Evolutionary conservation across 495 filamentous ascomycete species (phyloP).

Genomic region (Clohesyomyces aquaticus): DNA sequence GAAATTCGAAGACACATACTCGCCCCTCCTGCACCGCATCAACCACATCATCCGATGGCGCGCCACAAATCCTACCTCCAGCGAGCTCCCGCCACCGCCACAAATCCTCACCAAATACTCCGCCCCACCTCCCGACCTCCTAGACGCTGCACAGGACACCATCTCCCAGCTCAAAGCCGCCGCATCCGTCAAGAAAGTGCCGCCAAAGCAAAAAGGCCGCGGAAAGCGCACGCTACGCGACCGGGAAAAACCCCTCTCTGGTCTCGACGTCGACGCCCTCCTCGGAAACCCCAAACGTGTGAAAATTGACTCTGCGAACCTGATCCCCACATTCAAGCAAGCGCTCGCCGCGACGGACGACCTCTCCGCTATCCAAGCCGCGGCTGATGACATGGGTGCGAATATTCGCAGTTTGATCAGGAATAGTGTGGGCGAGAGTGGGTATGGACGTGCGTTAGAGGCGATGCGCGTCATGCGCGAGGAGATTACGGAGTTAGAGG

Average conservation of each 20-base stretch:
- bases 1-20: constrained; percentile 80
- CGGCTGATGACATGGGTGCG: constrained; percentile 70
- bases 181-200: constrained; percentile 89
- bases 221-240: constrained; percentile 71
- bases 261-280: constrained; percentile 81
- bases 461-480: constrained; percentile 76
- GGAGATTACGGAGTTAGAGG: constrained; percentile 74
- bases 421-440: constrained; percentile 72
- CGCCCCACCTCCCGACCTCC: constrained; percentile 68
- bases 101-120: constrained; percentile 75
- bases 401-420: constrained; percentile 72
- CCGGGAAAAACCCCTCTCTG: constrained; percentile 81
- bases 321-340: constrained; percentile 92
- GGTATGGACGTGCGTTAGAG: constrained; percentile 77
- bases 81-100: constrained; percentile 67
- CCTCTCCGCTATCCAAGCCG: constrained; percentile 64
- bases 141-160: constrained; percentile 56
- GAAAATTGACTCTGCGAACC: constrained; percentile 76
- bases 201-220: constrained; percentile 74
- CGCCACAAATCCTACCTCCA: constrained; percentile 65
- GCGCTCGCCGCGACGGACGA: constrained; percentile 66
- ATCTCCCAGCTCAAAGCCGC: constrained; percentile 67
- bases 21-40: constrained; percentile 89
- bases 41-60: constrained; percentile 82
- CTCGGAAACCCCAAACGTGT: constrained; percentile 60